phyloP scores from a whole-genome alignment of 2,329 filamentous ascomycete species.

The Colletotrichum sp. region DNA sequence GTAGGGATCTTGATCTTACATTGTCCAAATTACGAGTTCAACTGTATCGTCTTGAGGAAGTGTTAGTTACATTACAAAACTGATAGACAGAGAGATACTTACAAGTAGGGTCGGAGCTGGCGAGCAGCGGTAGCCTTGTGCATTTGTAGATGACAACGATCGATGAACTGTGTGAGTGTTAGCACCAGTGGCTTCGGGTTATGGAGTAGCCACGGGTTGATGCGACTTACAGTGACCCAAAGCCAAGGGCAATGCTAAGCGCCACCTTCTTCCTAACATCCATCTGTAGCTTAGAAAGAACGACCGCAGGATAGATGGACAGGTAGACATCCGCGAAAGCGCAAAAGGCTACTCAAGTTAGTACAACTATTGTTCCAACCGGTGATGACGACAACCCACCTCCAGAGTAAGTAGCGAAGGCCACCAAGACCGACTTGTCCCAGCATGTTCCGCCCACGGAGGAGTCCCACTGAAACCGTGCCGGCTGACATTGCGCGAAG shows the following conservation, averaged over 20 bases:
- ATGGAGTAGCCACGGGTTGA: not conserved
- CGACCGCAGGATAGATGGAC: constrained; percentile 43
- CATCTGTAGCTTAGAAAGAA: constrained; percentile 42
- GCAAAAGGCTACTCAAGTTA: constrained; percentile 30
- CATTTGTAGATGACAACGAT: constrained; percentile 37
- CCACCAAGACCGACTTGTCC: constrained; percentile 37
- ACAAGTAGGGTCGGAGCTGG: constrained; percentile 29
- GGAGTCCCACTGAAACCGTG: constrained; percentile 42
- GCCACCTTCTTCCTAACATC: constrained; percentile 44
- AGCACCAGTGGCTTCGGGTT: not conserved
- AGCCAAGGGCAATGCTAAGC: constrained; percentile 39
- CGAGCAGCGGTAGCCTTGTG: constrained; percentile 36
- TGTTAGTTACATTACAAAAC: not conserved
- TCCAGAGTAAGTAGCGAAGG: constrained; percentile 44
- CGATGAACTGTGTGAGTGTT: constrained; percentile 21
- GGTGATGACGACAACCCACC: constrained; percentile 28
- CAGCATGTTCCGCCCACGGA: constrained; percentile 36
- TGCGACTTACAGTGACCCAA: constrained; percentile 39
- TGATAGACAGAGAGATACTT: not conserved
- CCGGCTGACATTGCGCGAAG: constrained; percentile 47
- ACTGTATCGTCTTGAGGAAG: constrained; percentile 35
- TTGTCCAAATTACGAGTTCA: constrained; percentile 50
- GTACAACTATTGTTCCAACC: not conserved
- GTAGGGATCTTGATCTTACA: constrained; percentile 31
- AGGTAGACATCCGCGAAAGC: constrained; percentile 45